phyloP scores from a whole-genome alignment of 2,329 filamentous ascomycete species.

The Phialocephala sp. region DNA sequence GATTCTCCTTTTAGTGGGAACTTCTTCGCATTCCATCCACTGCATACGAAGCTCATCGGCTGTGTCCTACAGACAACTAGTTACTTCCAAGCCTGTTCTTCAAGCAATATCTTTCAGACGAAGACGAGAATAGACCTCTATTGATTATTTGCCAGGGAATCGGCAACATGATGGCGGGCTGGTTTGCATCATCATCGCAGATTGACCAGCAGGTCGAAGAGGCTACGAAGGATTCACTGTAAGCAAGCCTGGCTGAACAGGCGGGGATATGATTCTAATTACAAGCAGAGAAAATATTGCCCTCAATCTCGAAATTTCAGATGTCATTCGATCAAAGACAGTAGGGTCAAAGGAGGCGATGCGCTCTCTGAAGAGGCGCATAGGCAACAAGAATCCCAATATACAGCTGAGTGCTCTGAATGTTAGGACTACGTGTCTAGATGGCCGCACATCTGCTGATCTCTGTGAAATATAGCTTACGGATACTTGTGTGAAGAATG shows the following conservation, averaged over 20 bases:
- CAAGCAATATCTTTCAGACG: background rate
- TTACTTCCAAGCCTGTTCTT: background rate
- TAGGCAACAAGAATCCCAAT: conserved; percentile 98
- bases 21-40: background rate
- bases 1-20: background rate
- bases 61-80: background rate
- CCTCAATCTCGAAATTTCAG: conserved; percentile 96
- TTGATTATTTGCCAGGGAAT: conserved; percentile 12
- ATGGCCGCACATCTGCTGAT: conserved; percentile 40
- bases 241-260: conserved; percentile 45
- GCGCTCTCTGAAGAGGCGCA: conserved; percentile 90
- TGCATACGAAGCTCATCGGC: background rate
- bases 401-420: conserved; percentile 94
- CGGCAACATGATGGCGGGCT: conserved; percentile 82
- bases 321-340: conserved; percentile 95
- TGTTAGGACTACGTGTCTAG: conserved; percentile 52
- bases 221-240: conserved; percentile 89
- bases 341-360: conserved; percentile 98
- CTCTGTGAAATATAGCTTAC: conserved; percentile 67
- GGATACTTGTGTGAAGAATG: conserved; percentile 98
- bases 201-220: conserved; percentile 97
- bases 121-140: background rate
- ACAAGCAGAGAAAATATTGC: conserved; percentile 85
- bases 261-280: conserved; percentile 32
- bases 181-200: conserved; percentile 92